Conservation (phyloP, 164 flowering plant genomes). For the Dillenia turbinata region DNA sequence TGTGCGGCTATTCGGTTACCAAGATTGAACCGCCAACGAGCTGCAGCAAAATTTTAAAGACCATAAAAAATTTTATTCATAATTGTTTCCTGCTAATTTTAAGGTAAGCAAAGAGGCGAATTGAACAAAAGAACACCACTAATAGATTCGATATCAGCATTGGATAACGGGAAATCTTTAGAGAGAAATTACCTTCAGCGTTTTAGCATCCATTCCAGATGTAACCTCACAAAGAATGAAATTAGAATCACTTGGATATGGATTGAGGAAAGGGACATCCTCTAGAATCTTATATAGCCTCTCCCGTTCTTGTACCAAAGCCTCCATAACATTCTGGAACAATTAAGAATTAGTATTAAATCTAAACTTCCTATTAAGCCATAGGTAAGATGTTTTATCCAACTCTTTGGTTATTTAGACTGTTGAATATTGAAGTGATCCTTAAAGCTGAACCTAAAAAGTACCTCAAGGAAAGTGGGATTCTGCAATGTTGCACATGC, state of each 20-base stretch:
- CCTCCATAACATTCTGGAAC: slow-evolving; percentile 72
- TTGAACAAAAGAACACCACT: not conserved
- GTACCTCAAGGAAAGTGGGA: slow-evolving; percentile 81
- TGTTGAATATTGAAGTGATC: too few species aligned
- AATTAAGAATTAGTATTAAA: slow-evolving; percentile 19
- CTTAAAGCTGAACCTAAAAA: slow-evolving; percentile 4
- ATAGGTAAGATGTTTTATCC: too few species aligned
- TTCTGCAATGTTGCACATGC: slow-evolving; percentile 95
- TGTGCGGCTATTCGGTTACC: too few species aligned
- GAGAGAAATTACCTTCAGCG: slow-evolving; percentile 66
- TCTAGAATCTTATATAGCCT: slow-evolving; percentile 69
- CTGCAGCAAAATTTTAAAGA: too few species aligned
- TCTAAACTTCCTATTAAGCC: not conserved
- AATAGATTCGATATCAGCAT: not conserved
- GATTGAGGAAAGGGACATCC: slow-evolving; percentile 76
- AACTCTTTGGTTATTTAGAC: too few species aligned
- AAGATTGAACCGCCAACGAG: too few species aligned
- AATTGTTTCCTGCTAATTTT: too few species aligned
- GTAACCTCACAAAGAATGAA: slow-evolving; percentile 94
- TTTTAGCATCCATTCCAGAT: slow-evolving; percentile 81
- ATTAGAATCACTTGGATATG: slow-evolving; percentile 90
- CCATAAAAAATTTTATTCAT: too few species aligned
- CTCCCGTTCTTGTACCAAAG: slow-evolving; percentile 76
- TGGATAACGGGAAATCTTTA: not conserved
- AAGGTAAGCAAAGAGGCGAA: not conserved